Evolutionary conservation across 345 rosid genomes (phyloP).

Genomic region (Salix suchowensis): DNA sequence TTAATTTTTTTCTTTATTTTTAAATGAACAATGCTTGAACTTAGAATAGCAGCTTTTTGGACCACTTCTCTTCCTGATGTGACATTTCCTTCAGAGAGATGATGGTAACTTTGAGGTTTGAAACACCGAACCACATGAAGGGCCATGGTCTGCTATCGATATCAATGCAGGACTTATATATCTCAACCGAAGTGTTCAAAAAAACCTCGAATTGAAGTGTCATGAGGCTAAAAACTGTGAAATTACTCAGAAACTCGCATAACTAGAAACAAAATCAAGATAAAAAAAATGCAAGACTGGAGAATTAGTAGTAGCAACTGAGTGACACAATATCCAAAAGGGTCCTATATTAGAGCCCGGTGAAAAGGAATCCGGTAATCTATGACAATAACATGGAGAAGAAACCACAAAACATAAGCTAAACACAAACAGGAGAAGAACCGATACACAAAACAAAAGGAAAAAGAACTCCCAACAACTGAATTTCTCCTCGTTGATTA

Average conservation of each 20-base stretch:
- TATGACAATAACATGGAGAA: slow-evolving; percentile 30
- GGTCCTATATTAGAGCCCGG: slow-evolving; percentile 54
- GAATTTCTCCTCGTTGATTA: slow-evolving; percentile 28
- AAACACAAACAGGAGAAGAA: slow-evolving; percentile 21
- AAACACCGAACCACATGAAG: too few species aligned
- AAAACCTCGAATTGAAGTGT: neutral
- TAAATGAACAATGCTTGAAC: too few species aligned
- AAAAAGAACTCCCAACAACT: slow-evolving; percentile 27
- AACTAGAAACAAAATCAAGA: neutral
- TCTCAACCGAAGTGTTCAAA: neutral
- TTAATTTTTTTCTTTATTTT: too few species aligned
- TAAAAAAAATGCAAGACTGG: slow-evolving; percentile 1
- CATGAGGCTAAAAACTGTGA: neutral
- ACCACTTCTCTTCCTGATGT: too few species aligned
- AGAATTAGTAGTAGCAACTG: slow-evolving; percentile 8
- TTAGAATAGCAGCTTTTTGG: too few species aligned
- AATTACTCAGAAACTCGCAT: neutral
- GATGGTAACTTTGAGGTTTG: too few species aligned
- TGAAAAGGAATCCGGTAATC: slow-evolving; percentile 74
- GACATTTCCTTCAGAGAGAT: too few species aligned
- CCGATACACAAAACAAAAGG: slow-evolving; percentile 27
- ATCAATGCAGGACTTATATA: neutral
- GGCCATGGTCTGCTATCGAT: too few species aligned
- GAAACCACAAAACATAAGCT: slow-evolving; percentile 34
- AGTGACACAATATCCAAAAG: slow-evolving; percentile 16